These are phyloP conservation scores for Cucurbita maxima DNA, from an alignment of 306 rosid genomes.

Conservation along the genomic window DNA sequence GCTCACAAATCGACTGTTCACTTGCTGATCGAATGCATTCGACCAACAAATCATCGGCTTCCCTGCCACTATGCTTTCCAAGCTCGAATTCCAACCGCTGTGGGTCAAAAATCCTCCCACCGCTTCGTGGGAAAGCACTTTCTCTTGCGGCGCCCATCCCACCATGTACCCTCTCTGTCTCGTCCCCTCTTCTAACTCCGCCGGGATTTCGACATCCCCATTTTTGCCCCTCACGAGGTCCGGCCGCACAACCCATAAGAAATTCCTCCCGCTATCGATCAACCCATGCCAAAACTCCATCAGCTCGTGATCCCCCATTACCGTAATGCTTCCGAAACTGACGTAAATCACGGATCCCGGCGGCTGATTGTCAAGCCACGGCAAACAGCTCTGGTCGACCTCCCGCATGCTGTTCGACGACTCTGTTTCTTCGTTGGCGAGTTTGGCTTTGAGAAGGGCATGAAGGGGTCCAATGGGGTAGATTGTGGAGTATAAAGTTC, in stretches of 20 bases:
- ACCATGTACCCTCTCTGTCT: conserved; percentile 24
- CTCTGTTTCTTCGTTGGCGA: not conserved
- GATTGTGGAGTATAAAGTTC: conserved; percentile 10
- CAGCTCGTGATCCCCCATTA: not conserved
- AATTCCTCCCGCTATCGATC: conserved; percentile 25
- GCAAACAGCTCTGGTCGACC: conserved; percentile 24
- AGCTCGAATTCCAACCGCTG: conserved; percentile 14
- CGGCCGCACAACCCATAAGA: conserved; percentile 39
- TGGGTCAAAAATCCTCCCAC: conserved; percentile 40
- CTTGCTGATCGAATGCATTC: conserved; percentile 10
- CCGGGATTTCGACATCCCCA: not conserved
- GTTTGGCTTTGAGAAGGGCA: conserved; percentile 7
- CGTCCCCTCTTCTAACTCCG: conserved; percentile 19
- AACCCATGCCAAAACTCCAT: conserved; percentile 49
- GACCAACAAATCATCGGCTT: conserved; percentile 24
- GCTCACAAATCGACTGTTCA: conserved; percentile 16
- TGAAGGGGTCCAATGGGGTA: conserved; percentile 47
- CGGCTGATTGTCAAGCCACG: conserved; percentile 37
- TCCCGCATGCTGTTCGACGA: not conserved
- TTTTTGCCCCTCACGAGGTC: not conserved
- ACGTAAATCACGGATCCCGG: conserved; percentile 30
- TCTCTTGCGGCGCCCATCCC: conserved; percentile 46
- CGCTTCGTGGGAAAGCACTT: conserved; percentile 30
- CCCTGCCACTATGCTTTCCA: conserved; percentile 17
- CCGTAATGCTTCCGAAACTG: conserved; percentile 32